Evolutionary conservation across 768 basidiomycete species (phyloP).

Genomic region (Boletus barrowsii): DNA sequence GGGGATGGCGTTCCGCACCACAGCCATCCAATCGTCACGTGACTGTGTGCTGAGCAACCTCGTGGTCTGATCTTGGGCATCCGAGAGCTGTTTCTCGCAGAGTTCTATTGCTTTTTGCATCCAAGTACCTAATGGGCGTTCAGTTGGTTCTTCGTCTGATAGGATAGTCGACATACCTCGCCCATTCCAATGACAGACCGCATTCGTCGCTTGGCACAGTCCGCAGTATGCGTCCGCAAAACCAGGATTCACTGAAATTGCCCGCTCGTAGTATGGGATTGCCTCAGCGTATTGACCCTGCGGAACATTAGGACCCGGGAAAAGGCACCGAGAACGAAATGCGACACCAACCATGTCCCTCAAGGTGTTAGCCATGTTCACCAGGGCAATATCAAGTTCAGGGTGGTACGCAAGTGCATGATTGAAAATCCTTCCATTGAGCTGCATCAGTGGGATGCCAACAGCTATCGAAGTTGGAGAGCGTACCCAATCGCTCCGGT

Average conservation of each 20-base stretch:
- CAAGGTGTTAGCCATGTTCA: conserved; percentile 50
- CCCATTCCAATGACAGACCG: conserved; percentile 47
- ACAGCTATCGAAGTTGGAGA: background rate
- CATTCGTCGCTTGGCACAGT: conserved; percentile 41
- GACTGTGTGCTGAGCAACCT: conserved; percentile 28
- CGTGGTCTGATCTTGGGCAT: conserved; percentile 29
- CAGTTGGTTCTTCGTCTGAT: conserved; percentile 1
- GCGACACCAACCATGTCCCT: conserved; percentile 40
- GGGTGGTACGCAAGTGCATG: conserved; percentile 41
- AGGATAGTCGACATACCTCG: conserved; percentile 24
- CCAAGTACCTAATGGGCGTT: conserved; percentile 27
- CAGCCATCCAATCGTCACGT: conserved; percentile 37
- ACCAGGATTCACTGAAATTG: conserved; percentile 39
- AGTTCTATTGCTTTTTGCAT: conserved; percentile 37
- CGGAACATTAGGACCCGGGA: background rate
- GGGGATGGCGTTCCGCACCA: conserved; percentile 29
- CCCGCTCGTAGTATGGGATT: conserved; percentile 44
- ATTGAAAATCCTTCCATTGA: conserved; percentile 35
- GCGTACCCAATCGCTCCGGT: conserved; percentile 42
- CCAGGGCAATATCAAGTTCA: conserved; percentile 49
- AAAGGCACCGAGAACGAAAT: background rate
- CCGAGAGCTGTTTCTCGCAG: conserved; percentile 37
- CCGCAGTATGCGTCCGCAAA: conserved; percentile 50
- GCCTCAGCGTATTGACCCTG: conserved; percentile 43
- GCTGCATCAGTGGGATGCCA: conserved; percentile 4